Evolutionary conservation across 2,329 filamentous ascomycete species (phyloP), one percentile per base, ranked within the genome.

Genomic region (Coleophoma crateriformis): DNA sequence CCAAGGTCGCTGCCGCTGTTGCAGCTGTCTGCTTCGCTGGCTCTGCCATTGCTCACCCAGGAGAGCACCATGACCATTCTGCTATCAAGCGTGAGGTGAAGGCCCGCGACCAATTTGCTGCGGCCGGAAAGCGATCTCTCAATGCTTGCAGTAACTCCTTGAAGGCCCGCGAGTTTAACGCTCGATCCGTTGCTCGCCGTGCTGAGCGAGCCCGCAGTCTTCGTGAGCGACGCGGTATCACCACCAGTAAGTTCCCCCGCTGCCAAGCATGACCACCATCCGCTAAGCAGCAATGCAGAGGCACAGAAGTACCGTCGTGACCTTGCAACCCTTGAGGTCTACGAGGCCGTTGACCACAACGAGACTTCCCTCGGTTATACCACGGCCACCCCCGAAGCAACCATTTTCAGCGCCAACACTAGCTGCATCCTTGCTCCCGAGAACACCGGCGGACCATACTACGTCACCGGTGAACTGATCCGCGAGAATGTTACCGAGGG

Each of bases 361-460:
- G 17, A 42, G 22, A 59, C 52, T n/a, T 49, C 45, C 6, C 20
- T 48, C 20, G 48, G 53, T 19, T 72, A 68, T 56, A 67, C 63
- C 14, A 42, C 55, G 5, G 54, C 58, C 46, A 73, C 69, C 17
- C 56, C 64, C 14, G 59, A 64, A 7, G 52, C 57, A 43, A 67
- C 54, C 50, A 61, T 76, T 35, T 77, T 77, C 51, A 63, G 66
- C 2, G 66, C 64, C 47, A 70, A 73, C 58, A 67, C 64, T 43
- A 44, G 41, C 41, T 44, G 41, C 32, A 44, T 44, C 33, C 41
- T 44, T 32, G 27, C 41, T 11, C 41, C 41, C 7, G 41, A 44
- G 15, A 27, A 27, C 20, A 44, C 41, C 15, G 20, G 68, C 71
- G 22, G 12, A 15, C 33, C n/a, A n/a, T 47, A 44, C 33, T 49